Evolutionary conservation across 2,329 filamentous ascomycete genomes (phyloP), one percentile per base, ranked within the genome.

Genomic region (Fusarium humuli): DNA sequence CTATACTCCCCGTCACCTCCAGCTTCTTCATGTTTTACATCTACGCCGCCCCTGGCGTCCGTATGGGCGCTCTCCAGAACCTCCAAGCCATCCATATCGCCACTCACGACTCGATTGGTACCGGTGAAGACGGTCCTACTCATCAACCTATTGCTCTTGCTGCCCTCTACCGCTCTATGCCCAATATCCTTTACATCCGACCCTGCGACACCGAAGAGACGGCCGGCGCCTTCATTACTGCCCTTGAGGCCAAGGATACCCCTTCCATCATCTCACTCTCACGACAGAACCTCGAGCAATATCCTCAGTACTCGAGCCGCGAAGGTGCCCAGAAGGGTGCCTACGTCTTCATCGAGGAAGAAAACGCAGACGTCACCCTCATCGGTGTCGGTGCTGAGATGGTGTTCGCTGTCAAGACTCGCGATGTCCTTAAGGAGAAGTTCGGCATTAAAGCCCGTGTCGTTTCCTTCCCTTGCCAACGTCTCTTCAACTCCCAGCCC

Each of bases 11-110:
- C 0, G 78, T 89, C 37, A 90, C 87, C 2, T 85, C 85, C 0
- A 83, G 82, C 7, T 90, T 90, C 78, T 89, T 89, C 80, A 90
- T 90, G 85, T 90, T 90, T 77, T 89, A 89, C 70, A 76, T 81
- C 22, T 85, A 87, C 61, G 87, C 87, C 12, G 87, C 88, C 1
- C 84, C 87, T 0, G 87, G 83, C 9, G 83, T 90, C 3, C 85
- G 88, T 16, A 90, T 90, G 87, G 87, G 86, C 10, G 87, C 87
- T 6, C 80, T 89, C 3, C 84, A 87, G 54, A 76, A 81, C 25
- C 82, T 90, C 3, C 85, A 87, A 55, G 79, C 82, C 29, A 89
- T 90, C 54, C 88, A 90, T 73, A 81, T 86, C 32, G 88, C 87
- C 3, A 90, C 88, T 0, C 88, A 90, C 76, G 88, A 90, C 78